Base-by-base conservation (phyloP, 2,329 filamentous ascomycete genomes). In the Bisporella sp. region DNA sequence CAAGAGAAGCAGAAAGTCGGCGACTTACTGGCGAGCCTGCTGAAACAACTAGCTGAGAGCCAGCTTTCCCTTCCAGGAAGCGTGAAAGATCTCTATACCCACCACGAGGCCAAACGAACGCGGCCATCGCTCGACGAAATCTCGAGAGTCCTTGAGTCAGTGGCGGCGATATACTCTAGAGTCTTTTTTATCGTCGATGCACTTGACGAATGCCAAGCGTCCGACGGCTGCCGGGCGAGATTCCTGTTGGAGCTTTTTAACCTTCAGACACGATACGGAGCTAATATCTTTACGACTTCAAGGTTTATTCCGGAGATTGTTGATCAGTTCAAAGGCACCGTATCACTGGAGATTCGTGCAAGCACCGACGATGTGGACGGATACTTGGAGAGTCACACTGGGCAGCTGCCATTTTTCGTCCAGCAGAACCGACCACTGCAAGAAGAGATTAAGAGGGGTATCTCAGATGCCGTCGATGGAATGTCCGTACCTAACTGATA, bases 221-320 rank as follows among this genome's bases (percentile, higher is more conserved):
- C 45, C 13, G 31, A 50, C 48, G 44, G 45, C 13, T 39, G 30
- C 29, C 46, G 47, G 35, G 31, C 12, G 32, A 49, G 28, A 47
- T 54, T 73, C 5, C 62, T 71, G 11, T 31, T 21, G 2, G 41
- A 59, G 12, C 21, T 69, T 59, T 60, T 7, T 45, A 30, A 5
- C 33, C 66, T 5, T 59, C 62, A 37, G 41, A 13, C n/a, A n/a
- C n/a, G n/a, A n/a, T n/a, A n/a, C n/a, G n/a, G n/a, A 1, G 41
- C 54, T 12, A 64, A 62, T 45, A 3, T 69, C 32, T 59, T 68
- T 29, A 60, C 57, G 12, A 70, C 68, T 3, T 66, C 68, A 5
- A 50, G 68, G 32, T n/a, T 54, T 21, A 59, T 58, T 28, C 54
- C 49, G 6, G 58, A 63, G 4, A 61, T 67, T 8, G 33, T 9